Conservation (phyloP, 345 rosid species). For the Hibiscus trionum region DNA sequence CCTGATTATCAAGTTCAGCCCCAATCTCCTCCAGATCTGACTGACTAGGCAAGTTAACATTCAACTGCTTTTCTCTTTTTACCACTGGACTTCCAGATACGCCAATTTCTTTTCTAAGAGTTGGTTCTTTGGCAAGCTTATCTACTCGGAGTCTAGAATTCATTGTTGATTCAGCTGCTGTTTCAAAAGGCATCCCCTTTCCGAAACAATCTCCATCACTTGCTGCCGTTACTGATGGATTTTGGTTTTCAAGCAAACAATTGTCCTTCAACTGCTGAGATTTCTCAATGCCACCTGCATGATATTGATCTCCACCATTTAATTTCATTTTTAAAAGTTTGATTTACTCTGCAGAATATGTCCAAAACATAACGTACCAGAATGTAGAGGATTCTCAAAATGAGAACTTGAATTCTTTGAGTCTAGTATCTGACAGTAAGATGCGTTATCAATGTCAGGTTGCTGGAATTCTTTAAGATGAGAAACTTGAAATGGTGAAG, state of each 20-base stretch:
- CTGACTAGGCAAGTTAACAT: constrained; percentile 27
- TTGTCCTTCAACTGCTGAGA: constrained; percentile 19
- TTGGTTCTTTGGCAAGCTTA: constrained; percentile 16
- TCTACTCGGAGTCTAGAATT: constrained; percentile 14
- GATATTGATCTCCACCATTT: constrained; percentile 1
- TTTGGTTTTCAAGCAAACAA: constrained; percentile 18
- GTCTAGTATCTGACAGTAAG: constrained; percentile 26
- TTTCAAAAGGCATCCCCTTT: constrained; percentile 27
- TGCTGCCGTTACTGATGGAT: constrained; percentile 13
- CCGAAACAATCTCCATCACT: constrained; percentile 24
- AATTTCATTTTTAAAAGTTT: neutral
- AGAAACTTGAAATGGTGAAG: constrained; percentile 47
- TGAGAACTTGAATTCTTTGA: constrained; percentile 20
- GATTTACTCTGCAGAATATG: neutral
- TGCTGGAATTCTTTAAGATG: too few relatives aligned
- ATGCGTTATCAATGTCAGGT: constrained; percentile 4
- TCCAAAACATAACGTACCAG: constrained; percentile 33
- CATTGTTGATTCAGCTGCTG: constrained; percentile 17
- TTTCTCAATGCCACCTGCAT: constrained; percentile 10
- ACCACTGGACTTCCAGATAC: constrained; percentile 22
- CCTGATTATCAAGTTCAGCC: constrained; percentile 29
- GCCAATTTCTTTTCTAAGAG: constrained; percentile 30
- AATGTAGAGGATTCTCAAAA: constrained; percentile 27
- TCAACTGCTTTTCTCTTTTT: constrained; percentile 27
- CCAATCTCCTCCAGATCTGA: constrained; percentile 31